phyloP scores from a whole-genome alignment of 208 protist genomes.

The Jaenimonas drosophilae region DNA sequence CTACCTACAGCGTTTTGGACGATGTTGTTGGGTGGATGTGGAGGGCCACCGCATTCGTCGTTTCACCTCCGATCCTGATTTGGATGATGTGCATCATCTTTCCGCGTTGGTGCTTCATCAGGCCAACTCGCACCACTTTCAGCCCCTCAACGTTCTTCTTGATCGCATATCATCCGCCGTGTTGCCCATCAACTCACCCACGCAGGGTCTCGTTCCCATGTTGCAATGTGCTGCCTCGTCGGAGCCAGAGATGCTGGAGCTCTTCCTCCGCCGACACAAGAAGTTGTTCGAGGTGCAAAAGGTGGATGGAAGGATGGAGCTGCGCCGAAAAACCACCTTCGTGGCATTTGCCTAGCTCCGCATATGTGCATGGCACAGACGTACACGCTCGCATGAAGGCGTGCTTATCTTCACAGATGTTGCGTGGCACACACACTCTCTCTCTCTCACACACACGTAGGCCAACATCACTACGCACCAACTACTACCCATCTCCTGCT shows the following conservation, averaged over 20 bases:
- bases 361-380: too few species aligned
- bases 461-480: too few species aligned
- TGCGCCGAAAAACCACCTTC: conserved; percentile 2
- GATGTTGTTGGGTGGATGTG: conserved; percentile 41
- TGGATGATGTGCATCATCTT: conserved; percentile 56
- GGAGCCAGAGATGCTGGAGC: background rate
- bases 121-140: conserved; percentile 9
- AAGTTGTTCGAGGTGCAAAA: conserved; percentile 10
- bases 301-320: background rate
- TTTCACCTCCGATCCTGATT: conserved; percentile 25
- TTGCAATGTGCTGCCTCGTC: background rate
- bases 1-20: conserved; percentile 5
- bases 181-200: background rate
- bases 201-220: conserved; percentile 13
- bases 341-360: too few species aligned
- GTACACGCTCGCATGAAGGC: too few species aligned
- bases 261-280: conserved; percentile 8
- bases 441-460: too few species aligned
- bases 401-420: too few species aligned
- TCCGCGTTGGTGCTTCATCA: conserved; percentile 19
- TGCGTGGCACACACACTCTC: too few species aligned
- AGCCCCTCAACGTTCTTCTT: conserved; percentile 14
- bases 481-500: too few species aligned
- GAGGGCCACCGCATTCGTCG: conserved; percentile 21
- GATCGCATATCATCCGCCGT: background rate